These are phyloP conservation scores for Rhodotorula kratochvilovae DNA, from an alignment of 768 basidiomycete genomes.

Conservation along the genomic window DNA sequence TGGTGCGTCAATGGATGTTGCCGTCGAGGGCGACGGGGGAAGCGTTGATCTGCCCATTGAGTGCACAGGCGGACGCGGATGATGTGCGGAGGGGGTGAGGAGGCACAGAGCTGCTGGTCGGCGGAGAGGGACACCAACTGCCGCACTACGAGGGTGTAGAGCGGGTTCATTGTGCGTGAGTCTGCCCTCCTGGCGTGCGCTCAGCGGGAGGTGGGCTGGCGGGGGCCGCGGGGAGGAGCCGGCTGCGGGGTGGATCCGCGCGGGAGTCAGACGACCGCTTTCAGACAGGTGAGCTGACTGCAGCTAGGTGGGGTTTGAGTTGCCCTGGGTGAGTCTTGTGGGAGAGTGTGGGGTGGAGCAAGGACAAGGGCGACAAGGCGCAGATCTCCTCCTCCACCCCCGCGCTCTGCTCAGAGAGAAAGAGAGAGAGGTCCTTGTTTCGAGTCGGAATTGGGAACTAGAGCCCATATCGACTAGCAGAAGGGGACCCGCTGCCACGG, in stretches of 20 bases:
- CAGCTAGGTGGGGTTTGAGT: no score
- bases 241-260: neutral
- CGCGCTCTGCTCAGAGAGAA: no score
- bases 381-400: no score
- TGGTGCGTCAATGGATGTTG: constrained; percentile 88
- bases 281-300: no score
- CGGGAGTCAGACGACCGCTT: no score
- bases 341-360: neutral
- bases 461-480: no score
- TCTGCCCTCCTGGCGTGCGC: no score
- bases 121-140: constrained; percentile 83
- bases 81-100: constrained; percentile 59
- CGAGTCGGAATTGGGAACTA: no score
- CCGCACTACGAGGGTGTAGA: constrained; percentile 87
- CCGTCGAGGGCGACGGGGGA: constrained; percentile 88
- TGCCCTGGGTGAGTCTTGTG: no score
- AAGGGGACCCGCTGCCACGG: no score
- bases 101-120: constrained; percentile 76
- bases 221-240: neutral
- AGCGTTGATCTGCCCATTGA: constrained; percentile 92
- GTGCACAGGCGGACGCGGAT: constrained; percentile 41
- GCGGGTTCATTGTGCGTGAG: constrained; percentile 77
- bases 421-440: no score
- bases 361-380: no score
- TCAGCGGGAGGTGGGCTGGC: neutral